These are phyloP conservation scores for Coemansia sp. DNA, from an alignment of 192 early-diverging fungal genomes.

Conservation along the genomic window DNA sequence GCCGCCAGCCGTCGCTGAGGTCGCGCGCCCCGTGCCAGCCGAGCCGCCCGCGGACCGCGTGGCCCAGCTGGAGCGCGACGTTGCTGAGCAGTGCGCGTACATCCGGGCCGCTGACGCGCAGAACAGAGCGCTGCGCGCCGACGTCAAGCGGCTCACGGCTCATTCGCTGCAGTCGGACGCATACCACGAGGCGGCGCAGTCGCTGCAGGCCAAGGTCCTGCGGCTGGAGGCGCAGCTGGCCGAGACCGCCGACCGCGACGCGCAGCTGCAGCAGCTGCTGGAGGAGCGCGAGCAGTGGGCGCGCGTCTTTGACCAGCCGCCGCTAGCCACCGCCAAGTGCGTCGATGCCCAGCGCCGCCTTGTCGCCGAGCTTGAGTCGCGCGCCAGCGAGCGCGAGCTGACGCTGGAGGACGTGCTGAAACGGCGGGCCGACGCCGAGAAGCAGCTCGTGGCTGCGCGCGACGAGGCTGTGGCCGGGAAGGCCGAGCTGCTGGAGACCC, in stretches of 20 bases:
- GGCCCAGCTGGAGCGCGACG: constrained; percentile 52
- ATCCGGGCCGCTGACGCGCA: constrained; percentile 57
- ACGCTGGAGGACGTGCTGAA: constrained; percentile 12
- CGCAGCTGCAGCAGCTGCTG: constrained; percentile 46
- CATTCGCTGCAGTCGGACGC: constrained; percentile 56
- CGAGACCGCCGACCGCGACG: constrained; percentile 35
- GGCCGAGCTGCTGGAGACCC: not conserved
- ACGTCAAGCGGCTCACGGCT: constrained; percentile 51
- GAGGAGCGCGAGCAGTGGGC: constrained; percentile 54
- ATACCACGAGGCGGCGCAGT: constrained; percentile 30
- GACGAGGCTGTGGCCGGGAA: not conserved
- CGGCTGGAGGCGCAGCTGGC: constrained; percentile 57
- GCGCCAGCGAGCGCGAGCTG: constrained; percentile 17
- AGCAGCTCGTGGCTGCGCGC: not conserved
- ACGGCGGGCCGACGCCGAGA: not conserved
- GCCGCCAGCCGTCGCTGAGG: not conserved
- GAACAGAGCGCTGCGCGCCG: constrained; percentile 59
- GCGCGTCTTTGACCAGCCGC: constrained; percentile 41
- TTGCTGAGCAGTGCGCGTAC: constrained; percentile 60
- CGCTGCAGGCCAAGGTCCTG: constrained; percentile 61
- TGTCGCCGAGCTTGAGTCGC: constrained; percentile 7
- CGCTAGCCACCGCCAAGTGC: constrained; percentile 29
- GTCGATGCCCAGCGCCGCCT: constrained; percentile 27
- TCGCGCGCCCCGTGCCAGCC: not conserved
- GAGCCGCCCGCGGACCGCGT: constrained; percentile 25